Evolutionary conservation across 75 land plant species (phyloP), one percentile per base, ranked within the genome.

Genomic region (Pinus taeda): DNA sequence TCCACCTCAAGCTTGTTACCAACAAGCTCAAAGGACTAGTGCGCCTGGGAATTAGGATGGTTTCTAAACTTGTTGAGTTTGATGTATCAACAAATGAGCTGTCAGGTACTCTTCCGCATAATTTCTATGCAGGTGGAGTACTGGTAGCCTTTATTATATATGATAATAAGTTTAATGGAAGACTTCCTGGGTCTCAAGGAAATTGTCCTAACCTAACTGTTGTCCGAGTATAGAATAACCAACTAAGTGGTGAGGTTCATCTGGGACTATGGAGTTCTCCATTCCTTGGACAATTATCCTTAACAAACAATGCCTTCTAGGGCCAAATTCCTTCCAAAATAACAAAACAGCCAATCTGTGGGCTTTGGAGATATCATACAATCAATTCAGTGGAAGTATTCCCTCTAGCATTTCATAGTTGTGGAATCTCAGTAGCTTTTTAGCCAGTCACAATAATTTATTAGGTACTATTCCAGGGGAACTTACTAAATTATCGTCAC

Each of bases 371-470:
- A 74, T 88, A 1, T 12, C 57, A 30, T 63, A 90, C 75, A 92
- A 92, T 66, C 61, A 24, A 29, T 83, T 92, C 60, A 73, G 78
- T 59, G 66, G 72, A 24, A 18, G 45, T 4, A 74, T 87, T 45
- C 87, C 89, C 1, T 20, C 63, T 13, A 26, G 26, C 4, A 73
- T 82, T 11, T 69, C 59, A 22, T 42, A 60, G 2, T 76, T 82
- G 75, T 4, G 39, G 59, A 42, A 74, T 45, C 64, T 92, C 9
- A 14, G 7, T 3, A 73, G 55, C 21, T 73, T 83, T 8, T 4
- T 37, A 22, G 71, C 81, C 33, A 81, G 83, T 57, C 73, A 83
- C 76, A 89, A 93, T 77, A 64, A 45, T 12, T 83, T 92, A 56
- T 76, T 81, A 13, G 89, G 90, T 0, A n/a, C 75, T 26, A 77